Evolutionary conservation across 495 filamentous ascomycete genomes (phyloP), one percentile per base, ranked within the genome.

Genomic region (Astrothelium subdiscretum): DNA sequence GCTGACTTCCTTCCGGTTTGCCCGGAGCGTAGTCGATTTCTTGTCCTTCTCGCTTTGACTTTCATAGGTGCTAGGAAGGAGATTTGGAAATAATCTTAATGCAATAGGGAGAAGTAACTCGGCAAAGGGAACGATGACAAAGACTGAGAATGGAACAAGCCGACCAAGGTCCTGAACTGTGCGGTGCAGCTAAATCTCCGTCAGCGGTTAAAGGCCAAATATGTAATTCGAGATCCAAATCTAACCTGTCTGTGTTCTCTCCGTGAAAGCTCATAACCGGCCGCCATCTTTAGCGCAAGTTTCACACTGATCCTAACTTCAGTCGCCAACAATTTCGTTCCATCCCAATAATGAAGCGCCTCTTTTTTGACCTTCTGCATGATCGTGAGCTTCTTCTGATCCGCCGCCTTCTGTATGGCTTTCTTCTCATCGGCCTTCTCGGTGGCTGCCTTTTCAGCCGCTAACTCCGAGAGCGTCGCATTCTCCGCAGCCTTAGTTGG

Each of bases 11-110:
- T 94, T 95, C 31, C 94, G 84, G 32, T 90, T 96, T 1, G 87
- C 84, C 58, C 95, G 85, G 20, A 99, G 80, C 62, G 81, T 86
- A 59, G 83, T 84, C 0, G 89, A 88, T 77, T 97, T 99, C 60
- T 82, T 79, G 65, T 97, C 94, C 68, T 91, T 94, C 12, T 88
- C 84, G 63, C 87, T 89, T 71, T 95, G 88, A 31, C 83, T 92
- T 69, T 99, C 94, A 74, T 96, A 99, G 15, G 94, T 99, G 78
- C 90, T 96, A 32, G 94, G 94, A 40, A 99, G 85, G 66, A 99
- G 73, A 71, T 97, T 97, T 68, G 94, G 94, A 82, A 99, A 99
- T 29, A 99, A 74, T 75, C 87, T 94, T 27, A 99, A 79, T 18
- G 91, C 95, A 58, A 99, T 78, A 26, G 94, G 94, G 12, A 99